A percentile compares a stretch with the other conserved stretches of the same genome.
Evolutionary conservation across 345 rosid genomes (phyloP).

Genomic region (Abelmoschus esculentus): DNA sequence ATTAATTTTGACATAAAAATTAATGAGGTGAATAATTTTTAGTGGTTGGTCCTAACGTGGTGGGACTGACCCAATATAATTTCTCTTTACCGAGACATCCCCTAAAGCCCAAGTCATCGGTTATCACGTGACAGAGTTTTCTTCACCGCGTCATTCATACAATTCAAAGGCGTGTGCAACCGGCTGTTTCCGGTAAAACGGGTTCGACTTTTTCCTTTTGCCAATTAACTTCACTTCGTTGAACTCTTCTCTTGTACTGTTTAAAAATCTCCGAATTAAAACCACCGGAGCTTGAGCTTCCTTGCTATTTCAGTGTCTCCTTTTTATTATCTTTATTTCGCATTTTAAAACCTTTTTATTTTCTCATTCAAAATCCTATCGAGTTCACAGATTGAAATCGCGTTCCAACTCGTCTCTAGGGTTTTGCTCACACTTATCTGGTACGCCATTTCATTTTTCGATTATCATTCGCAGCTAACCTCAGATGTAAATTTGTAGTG

Average conservation of each 20-base stretch:
- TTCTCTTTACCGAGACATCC: too few relatives aligned
- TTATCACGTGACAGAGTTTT: slow-evolving; percentile 1
- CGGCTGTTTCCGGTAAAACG: slow-evolving; percentile 2
- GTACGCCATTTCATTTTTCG: background rate
- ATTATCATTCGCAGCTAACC: background rate
- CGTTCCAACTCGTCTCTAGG: background rate
- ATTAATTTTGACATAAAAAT: too few relatives aligned
- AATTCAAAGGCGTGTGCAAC: background rate
- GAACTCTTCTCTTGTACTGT: background rate
- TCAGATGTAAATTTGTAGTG: background rate
- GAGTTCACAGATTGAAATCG: background rate
- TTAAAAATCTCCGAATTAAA: background rate
- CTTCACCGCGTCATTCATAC: slow-evolving; percentile 1
- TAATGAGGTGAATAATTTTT: too few relatives aligned
- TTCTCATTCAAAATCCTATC: background rate
- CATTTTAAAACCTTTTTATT: too few relatives aligned
- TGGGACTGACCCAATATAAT: too few relatives aligned
- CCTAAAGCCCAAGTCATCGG: background rate
- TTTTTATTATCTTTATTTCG: background rate
- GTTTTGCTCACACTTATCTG: background rate
- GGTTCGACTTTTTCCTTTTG: background rate
- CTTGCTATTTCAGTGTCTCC: background rate
- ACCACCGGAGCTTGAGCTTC: background rate
- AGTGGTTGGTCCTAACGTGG: too few relatives aligned
- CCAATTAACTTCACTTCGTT: background rate